A percentile compares a stretch with the other conserved stretches of the same genome.
Conservation (phyloP, 1,284 basidiomycete genomes). For the Leccinum angustisporum region DNA sequence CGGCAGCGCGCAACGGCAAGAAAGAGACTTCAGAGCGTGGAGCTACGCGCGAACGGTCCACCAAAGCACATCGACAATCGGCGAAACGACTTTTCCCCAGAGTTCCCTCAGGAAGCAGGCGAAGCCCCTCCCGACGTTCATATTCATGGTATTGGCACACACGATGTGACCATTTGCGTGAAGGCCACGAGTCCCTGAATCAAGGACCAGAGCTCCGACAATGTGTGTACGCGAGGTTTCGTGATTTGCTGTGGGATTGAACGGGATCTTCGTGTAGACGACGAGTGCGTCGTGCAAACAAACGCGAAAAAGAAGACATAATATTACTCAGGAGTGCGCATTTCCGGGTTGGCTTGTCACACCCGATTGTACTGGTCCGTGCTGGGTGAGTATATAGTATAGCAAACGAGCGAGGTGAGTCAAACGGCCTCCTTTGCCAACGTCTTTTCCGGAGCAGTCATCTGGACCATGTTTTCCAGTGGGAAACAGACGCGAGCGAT, state of each 20-base stretch:
- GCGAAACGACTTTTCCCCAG: background rate
- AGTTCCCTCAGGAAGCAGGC: background rate
- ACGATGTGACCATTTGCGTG: background rate
- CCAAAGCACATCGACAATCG: background rate
- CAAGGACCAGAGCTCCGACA: background rate
- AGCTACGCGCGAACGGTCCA: background rate
- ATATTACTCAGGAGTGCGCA: too few relatives aligned
- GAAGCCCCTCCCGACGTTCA: background rate
- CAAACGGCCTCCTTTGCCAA: background rate
- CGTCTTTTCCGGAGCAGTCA: background rate
- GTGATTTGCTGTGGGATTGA: background rate
- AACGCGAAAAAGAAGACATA: too few relatives aligned
- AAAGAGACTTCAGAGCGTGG: background rate
- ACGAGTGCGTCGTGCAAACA: background rate
- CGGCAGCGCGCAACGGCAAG: background rate
- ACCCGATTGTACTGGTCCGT: too few relatives aligned
- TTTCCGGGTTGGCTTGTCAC: too few relatives aligned
- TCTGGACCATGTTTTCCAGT: background rate
- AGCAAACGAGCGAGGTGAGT: background rate
- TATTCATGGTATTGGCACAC: background rate
- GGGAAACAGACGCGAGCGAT: background rate
- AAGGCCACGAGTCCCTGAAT: background rate
- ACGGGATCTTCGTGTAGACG: background rate
- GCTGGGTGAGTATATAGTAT: too few relatives aligned
- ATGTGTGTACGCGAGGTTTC: background rate